Evolutionary conservation across 129 eudicot species (phyloP).

Genomic region (Mikania micrantha): DNA sequence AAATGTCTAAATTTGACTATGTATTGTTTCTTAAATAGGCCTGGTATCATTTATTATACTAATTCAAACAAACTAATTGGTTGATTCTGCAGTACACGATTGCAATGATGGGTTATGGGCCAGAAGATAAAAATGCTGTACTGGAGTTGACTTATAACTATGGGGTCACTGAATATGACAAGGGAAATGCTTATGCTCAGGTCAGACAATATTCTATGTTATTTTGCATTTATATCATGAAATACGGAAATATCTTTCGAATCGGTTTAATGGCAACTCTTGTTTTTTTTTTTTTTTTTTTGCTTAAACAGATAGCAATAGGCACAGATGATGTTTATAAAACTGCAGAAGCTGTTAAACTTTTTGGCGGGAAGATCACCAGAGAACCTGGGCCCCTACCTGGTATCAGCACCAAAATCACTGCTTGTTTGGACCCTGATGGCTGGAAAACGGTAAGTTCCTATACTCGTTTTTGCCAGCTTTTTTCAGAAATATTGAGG

Average conservation of each 20-base stretch:
- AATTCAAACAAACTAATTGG: constrained; percentile 7
- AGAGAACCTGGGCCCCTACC: constrained; percentile 97
- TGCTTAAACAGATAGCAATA: constrained; percentile 65
- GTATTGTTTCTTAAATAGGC: constrained; percentile 4
- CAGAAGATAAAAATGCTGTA: constrained; percentile 87
- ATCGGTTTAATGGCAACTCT: neutral
- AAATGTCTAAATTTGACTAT: neutral
- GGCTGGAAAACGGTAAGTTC: constrained; percentile 89
- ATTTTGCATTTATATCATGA: neutral
- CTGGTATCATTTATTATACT: neutral
- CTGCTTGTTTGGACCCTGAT: constrained; percentile 96
- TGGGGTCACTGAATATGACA: constrained; percentile 84
- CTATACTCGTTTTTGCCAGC: constrained; percentile 3
- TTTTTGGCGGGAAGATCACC: constrained; percentile 77
- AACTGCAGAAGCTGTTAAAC: constrained; percentile 86
- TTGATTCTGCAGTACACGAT: constrained; percentile 71
- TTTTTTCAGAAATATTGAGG: neutral
- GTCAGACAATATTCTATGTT: constrained; percentile 26
- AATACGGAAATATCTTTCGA: neutral
- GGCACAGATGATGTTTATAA: constrained; percentile 93
- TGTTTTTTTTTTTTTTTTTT: neutral
- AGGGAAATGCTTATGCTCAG: constrained; percentile 98
- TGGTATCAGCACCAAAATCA: constrained; percentile 85
- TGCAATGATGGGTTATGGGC: constrained; percentile 98
- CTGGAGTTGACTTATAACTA: constrained; percentile 92